Conservation (phyloP, 495 filamentous ascomycete genomes). For the Trichoderma asperelloides region DNA sequence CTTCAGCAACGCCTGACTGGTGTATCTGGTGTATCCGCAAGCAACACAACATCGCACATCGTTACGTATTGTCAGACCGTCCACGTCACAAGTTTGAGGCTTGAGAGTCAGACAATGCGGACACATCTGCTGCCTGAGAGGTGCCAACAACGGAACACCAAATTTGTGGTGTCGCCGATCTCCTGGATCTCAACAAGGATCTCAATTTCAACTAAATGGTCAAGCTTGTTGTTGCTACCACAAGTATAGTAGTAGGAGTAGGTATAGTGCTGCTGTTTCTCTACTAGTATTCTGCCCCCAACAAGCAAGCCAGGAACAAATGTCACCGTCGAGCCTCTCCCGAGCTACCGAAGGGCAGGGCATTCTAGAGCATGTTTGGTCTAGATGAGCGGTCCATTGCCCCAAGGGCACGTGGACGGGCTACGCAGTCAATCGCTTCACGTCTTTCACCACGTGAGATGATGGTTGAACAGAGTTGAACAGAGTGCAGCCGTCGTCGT, state of each 20-base stretch:
- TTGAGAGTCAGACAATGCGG: neutral
- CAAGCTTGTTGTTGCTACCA: neutral
- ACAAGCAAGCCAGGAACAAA: neutral
- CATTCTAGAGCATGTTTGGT: conserved; percentile 1
- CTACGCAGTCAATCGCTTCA: neutral
- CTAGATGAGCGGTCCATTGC: neutral
- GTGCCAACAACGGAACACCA: neutral
- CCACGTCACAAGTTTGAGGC: neutral
- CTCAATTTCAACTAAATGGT: neutral
- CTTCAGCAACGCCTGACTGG: neutral
- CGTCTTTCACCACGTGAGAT: neutral
- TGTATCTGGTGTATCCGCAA: neutral
- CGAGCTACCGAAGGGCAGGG: neutral
- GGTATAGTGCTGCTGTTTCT: too few species aligned
- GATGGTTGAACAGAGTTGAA: neutral
- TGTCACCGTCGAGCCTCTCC: neutral
- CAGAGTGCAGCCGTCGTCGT: neutral
- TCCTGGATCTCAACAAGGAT: neutral
- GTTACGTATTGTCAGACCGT: conserved; percentile 1
- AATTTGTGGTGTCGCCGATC: neutral
- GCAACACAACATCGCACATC: neutral
- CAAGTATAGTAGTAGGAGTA: too few species aligned
- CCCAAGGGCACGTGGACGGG: neutral
- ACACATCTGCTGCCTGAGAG: neutral
- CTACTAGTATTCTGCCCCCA: neutral